Base-by-base conservation (phyloP, 1,139 yeast species). In the Scheffersomyces titani region DNA sequence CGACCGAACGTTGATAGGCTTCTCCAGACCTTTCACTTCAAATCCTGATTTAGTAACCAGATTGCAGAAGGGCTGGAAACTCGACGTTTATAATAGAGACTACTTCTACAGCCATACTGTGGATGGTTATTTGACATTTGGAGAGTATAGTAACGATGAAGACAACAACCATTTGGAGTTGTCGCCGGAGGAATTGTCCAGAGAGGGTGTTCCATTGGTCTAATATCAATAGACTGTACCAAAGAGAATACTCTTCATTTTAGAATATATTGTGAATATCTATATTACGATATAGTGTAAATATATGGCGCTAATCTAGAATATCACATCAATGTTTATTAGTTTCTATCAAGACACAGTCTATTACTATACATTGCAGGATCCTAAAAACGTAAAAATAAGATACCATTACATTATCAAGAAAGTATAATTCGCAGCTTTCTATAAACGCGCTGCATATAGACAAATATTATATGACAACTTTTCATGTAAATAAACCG, bases 21-120 rank as follows among this genome's bases (percentile, higher is more conserved):
- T 77, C 57, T 84, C 85, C 45, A 71, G 86, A 55, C 70, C 69
- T 54, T 82, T 72, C 61, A 80, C 80, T 47, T 66, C 85, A 21
- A 83, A 81, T 62, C 86, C 87, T 0, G 86, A 82, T 61, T 65
- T 83, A 44, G 73, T 76, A 16, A 64, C 69, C 20, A 71, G 82
- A 57, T 63, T 82, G 54, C 71, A 72, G 57, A 61, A 74, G 51
- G 76, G 74, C 40, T 60, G 52, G 59, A 51, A 44, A 16, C 22
- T 46, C 20, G 49, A 46, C 49, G n/a, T 19, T 20, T 46, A 46
- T 18, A 11, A 46, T 7, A 46, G 49, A 46, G n/a, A 46, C 7
- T 19, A 20, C 11, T 46, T 46, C 49, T 46, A 46, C 7, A 51
- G 63, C 9, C 49, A 46, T 46, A 19, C 49, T 3, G 49, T 46